These are phyloP conservation scores for Neonectria magnoliae DNA, from an alignment of 2,329 filamentous ascomycete genomes.

Conservation along the genomic window DNA sequence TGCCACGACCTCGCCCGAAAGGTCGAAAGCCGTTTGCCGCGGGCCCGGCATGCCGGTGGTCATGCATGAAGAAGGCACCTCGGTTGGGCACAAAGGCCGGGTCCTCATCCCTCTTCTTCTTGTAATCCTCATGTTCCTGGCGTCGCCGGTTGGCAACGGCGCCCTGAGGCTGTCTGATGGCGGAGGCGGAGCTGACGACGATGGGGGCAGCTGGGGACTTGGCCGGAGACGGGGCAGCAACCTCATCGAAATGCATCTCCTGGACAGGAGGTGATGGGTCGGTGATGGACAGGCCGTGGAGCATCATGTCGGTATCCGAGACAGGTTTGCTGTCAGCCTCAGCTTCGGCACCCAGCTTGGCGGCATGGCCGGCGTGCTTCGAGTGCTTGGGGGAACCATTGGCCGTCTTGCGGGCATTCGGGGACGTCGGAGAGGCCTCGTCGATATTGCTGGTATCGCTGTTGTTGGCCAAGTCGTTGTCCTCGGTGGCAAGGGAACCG, in stretches of 20 bases:
- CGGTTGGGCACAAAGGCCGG: conserved; percentile 94
- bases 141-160: conserved; percentile 75
- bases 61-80: conserved; percentile 97
- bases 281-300: conserved; percentile 62
- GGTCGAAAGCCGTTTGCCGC: conserved; percentile 81
- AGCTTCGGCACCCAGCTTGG: conserved; percentile 50
- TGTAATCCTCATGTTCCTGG: conserved; percentile 90
- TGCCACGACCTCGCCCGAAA: conserved; percentile 73
- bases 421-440: conserved; percentile 62
- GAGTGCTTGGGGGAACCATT: conserved; percentile 54
- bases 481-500: conserved; percentile 70
- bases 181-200: conserved; percentile 64
- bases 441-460: conserved; percentile 73
- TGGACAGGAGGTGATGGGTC: conserved; percentile 54
- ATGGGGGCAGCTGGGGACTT: conserved; percentile 60
- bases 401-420: conserved; percentile 52
- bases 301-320: conserved; percentile 68
- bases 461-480: conserved; percentile 67
- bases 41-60: conserved; percentile 83
- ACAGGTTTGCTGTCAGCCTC: conserved; percentile 47
- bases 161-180: conserved; percentile 60
- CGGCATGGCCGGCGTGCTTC: conserved; percentile 47
- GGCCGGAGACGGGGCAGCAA: conserved; percentile 47
- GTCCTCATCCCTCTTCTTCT: conserved; percentile 86
- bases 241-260: conserved; percentile 60